phyloP scores from a whole-genome alignment of 2,329 filamentous ascomycete genomes.

The Fusarium lyarnte region DNA sequence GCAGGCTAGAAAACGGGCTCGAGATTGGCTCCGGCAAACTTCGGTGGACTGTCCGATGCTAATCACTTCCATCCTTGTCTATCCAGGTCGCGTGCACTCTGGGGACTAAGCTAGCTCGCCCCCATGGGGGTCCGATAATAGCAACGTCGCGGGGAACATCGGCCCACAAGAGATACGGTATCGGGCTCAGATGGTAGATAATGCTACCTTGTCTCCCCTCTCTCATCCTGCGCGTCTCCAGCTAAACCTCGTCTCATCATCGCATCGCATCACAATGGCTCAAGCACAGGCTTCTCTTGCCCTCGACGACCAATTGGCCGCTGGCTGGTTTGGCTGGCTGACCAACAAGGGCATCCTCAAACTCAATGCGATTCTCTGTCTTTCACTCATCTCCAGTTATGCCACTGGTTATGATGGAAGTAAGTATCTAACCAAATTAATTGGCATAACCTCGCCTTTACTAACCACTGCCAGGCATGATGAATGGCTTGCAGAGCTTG shows the following conservation, averaged over 20 bases:
- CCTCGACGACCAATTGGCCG: constrained; percentile 11
- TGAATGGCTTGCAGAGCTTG: constrained; percentile 12
- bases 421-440: accelerated
- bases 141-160: constrained; percentile 14
- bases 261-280: background rate
- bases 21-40: constrained; percentile 1
- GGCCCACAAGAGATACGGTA: constrained; percentile 10
- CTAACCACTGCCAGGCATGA: background rate
- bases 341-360: constrained; percentile 14
- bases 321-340: constrained; percentile 17
- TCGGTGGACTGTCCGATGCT: constrained; percentile 46
- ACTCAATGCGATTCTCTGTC: constrained; percentile 15
- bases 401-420: constrained; percentile 18
- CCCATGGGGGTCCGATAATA: constrained; percentile 19
- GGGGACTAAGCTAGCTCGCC: background rate
- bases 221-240: background rate
- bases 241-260: background rate
- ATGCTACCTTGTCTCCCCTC: constrained; percentile 12
- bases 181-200: constrained; percentile 3
- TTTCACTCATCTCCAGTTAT: constrained; percentile 17
- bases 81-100: constrained; percentile 9
- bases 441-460: accelerated
- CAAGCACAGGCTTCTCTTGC: constrained; percentile 18
- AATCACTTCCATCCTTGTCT: background rate
- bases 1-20: background rate